Base-by-base conservation (phyloP, 805 yeast species). In the Candida pseudofarinosa region DNA sequence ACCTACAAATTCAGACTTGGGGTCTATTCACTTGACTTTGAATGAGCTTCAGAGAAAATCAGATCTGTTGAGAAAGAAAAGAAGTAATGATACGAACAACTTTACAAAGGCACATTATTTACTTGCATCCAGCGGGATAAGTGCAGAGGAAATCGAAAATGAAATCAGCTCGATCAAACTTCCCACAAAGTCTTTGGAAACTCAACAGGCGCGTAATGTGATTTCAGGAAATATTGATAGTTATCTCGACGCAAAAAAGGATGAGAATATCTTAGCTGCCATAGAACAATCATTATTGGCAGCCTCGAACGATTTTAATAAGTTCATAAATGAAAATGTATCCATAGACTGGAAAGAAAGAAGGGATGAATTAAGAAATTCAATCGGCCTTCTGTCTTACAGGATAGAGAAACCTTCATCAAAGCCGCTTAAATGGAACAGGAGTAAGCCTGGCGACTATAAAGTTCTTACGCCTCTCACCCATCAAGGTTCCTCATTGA, bases 111-210 rank as follows among this genome's bases (percentile, higher is more conserved):
- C 87, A 1, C 98, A 93, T 58, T 93, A 93, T 60, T 67, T 93
- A 33, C 69, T 91, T 35, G 96, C 97, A 4, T 86, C 90, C 1
- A 84, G 91, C 55, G 97, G 97, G 1, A 77, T 89, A 40, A 81
- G 87, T 34, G 83, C 91, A 39, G 96, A 88, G 53, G 93, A 88
- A 44, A 80, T 90, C 33, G 89, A 86, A 50, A 65, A 64, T 26
- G 83, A 80, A 38, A 62, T 83, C 44, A 71, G 73, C 42, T 39
- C 57, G n/a, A 58, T 58, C 18, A 40, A 37, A 34, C 40, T 44
- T 5, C 41, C 46, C 3, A 41, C 40, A 16, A 36, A 19, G 28
- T 30, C 39, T 20, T 28, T 37, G 16, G 44, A 41, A 4, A 26
- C 47, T 6, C 37, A 34, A 14, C 19, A 38, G 13, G 16, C 26